phyloP scores from a whole-genome alignment of 2,329 filamentous ascomycete species.

The Fusarium miscanthi region DNA sequence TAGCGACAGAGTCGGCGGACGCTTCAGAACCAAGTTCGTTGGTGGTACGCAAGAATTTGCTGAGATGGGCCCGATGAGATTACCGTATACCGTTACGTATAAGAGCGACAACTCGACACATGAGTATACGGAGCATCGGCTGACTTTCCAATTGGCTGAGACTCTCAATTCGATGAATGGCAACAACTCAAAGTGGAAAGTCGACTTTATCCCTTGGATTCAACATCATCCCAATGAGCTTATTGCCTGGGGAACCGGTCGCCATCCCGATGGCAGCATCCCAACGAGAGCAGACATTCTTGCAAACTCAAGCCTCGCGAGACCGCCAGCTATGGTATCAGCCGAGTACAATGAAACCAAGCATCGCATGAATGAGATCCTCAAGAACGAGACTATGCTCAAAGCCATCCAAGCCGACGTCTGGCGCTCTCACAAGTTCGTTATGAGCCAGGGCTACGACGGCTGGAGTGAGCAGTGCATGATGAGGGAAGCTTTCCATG shows the following conservation, averaged over 20 bases:
- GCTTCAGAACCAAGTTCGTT: constrained; percentile 72
- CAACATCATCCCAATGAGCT: constrained; percentile 50
- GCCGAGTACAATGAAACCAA: constrained; percentile 15
- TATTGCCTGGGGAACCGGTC: constrained; percentile 4
- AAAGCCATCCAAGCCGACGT: constrained; percentile 10
- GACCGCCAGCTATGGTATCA: neutral
- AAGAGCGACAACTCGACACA: constrained; percentile 65
- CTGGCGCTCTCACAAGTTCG: constrained; percentile 10
- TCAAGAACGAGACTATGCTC: constrained; percentile 29
- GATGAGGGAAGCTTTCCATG: constrained; percentile 7
- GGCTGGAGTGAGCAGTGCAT: constrained; percentile 19
- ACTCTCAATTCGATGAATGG: constrained; percentile 70
- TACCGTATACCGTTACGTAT: constrained; percentile 65
- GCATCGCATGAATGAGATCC: constrained; percentile 18
- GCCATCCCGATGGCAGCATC: neutral
- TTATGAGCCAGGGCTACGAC: constrained; percentile 14
- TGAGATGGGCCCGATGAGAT: constrained; percentile 74
- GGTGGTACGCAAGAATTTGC: constrained; percentile 51
- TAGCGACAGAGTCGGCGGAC: constrained; percentile 69
- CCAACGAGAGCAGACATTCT: constrained; percentile 10
- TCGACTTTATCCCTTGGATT: constrained; percentile 73
- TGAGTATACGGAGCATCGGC: constrained; percentile 70
- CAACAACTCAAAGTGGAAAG: constrained; percentile 58
- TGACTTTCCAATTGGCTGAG: constrained; percentile 72
- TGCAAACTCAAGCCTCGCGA: neutral